phyloP scores from a whole-genome alignment of 768 basidiomycete species.

The Psilocybe tampanensis region DNA sequence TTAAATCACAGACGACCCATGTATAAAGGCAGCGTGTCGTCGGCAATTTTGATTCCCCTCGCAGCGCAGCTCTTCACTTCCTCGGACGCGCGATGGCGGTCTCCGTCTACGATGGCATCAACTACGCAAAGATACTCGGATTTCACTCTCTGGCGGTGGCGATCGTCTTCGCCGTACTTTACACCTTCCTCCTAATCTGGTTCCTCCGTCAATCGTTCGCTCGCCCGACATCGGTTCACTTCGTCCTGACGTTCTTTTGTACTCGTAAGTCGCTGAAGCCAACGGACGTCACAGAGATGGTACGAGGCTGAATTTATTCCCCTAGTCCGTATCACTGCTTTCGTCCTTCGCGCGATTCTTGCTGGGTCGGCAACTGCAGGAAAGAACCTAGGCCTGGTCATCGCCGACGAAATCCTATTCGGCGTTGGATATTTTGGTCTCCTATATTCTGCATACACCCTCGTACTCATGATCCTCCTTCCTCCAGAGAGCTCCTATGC shows the following conservation, averaged over 20 bases:
- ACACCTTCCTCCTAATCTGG: background rate
- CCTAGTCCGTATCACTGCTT: conserved; percentile 43
- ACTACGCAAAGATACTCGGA: background rate
- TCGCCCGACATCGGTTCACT: background rate
- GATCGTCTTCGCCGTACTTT: background rate
- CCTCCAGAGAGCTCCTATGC: conserved; percentile 21
- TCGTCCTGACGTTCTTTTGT: background rate
- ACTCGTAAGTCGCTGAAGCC: no score
- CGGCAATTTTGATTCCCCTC: no score
- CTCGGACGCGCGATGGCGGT: background rate
- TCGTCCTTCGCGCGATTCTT: conserved; percentile 40
- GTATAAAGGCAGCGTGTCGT: no score
- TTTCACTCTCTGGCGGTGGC: background rate
- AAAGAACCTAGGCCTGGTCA: conserved; percentile 33
- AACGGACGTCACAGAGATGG: no score
- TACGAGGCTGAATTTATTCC: no score
- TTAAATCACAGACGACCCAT: no score
- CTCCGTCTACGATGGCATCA: background rate
- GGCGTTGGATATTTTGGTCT: conserved; percentile 47
- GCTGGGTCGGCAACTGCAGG: conserved; percentile 32
- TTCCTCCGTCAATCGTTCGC: background rate
- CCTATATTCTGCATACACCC: conserved; percentile 42
- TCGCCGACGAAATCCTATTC: conserved; percentile 40
- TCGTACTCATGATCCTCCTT: conserved; percentile 46
- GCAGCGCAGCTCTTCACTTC: no score